A percentile compares a stretch with the other conserved stretches of the same genome.
phyloP scores from a whole-genome alignment of 2,329 filamentous ascomycete genomes.

The Chrysoporthe deuterocubensis region DNA sequence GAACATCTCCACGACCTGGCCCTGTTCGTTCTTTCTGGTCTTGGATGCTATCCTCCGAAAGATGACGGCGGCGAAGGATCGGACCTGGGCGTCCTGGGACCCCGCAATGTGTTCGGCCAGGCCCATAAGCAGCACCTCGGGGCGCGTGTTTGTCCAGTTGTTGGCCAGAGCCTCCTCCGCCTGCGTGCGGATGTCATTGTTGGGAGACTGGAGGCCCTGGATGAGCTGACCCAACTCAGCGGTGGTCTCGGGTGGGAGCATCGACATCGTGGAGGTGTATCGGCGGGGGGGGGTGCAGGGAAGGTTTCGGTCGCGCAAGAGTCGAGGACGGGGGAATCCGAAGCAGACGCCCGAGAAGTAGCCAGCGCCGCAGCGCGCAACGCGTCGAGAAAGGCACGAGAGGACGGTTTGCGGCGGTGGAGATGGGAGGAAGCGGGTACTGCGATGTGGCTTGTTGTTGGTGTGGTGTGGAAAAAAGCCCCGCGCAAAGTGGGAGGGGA shows the following conservation, averaged over 20 bases:
- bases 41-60: conserved; percentile 94
- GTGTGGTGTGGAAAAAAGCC: conserved; percentile 10
- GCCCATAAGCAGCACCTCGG: conserved; percentile 90
- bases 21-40: conserved; percentile 74
- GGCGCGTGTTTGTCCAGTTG: conserved; percentile 82
- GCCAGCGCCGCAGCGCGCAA: conserved; percentile 30
- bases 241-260: conserved; percentile 83
- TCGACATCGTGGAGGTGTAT: conserved; percentile 65
- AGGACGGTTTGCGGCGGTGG: conserved; percentile 6
- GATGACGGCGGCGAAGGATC: conserved; percentile 90
- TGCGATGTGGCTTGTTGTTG: conserved; percentile 16
- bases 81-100: conserved; percentile 77
- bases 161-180: conserved; percentile 90
- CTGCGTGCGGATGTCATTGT: conserved; percentile 82
- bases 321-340: conserved; percentile 19
- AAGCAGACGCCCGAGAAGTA: conserved; percentile 6
- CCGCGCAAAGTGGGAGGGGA: conserved; percentile 17
- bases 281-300: conserved; percentile 6
- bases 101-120: conserved; percentile 88
- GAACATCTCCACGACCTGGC: conserved; percentile 81
- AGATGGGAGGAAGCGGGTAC: not conserved
- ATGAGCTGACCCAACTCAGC: conserved; percentile 84
- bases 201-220: conserved; percentile 83
- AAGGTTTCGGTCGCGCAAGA: conserved; percentile 22
- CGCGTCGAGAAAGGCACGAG: conserved; percentile 18